These are phyloP conservation scores for Plantago coronopus DNA, from an alignment of 305 asterid genomes.

Conservation along the genomic window DNA sequence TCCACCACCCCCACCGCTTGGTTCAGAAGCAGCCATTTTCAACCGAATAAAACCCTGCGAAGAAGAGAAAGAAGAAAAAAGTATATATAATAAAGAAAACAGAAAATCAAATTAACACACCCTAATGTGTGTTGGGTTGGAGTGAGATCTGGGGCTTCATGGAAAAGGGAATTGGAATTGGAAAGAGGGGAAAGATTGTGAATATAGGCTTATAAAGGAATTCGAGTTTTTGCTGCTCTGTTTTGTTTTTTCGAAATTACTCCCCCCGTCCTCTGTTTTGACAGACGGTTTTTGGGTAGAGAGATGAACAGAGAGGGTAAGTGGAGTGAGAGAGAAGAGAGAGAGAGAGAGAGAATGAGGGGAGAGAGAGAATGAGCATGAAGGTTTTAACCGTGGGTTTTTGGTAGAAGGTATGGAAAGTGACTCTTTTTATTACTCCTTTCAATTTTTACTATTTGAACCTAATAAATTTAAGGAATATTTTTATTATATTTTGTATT, in stretches of 20 bases:
- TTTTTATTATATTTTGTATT: no score
- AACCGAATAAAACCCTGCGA: slow-evolving; percentile 7
- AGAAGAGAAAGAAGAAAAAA: slow-evolving; percentile 16
- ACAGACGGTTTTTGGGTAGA: slow-evolving; percentile 39
- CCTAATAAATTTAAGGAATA: no score
- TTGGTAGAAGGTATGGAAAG: no score
- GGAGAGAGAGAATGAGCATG: not conserved
- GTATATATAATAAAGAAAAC: slow-evolving; percentile 20
- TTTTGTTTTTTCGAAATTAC: slow-evolving; percentile 7
- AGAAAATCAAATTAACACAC: slow-evolving; percentile 1
- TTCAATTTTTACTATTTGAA: no score
- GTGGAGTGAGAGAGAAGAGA: slow-evolving; percentile 13
- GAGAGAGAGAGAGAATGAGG: not conserved
- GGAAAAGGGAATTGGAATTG: slow-evolving; percentile 33
- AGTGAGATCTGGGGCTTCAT: slow-evolving; percentile 61
- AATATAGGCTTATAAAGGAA: no score
- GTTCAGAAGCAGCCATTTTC: slow-evolving; percentile 62
- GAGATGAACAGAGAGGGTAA: slow-evolving; percentile 45
- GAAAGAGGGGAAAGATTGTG: not conserved
- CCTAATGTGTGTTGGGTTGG: slow-evolving; percentile 26
- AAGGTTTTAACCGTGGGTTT: no score
- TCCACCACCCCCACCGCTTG: slow-evolving; percentile 36
- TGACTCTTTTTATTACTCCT: no score
- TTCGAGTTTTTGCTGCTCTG: slow-evolving; percentile 36
- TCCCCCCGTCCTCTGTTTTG: slow-evolving; percentile 12